Conservation (phyloP, 2,329 filamentous ascomycete species). For the Monosporascus ibericus region DNA sequence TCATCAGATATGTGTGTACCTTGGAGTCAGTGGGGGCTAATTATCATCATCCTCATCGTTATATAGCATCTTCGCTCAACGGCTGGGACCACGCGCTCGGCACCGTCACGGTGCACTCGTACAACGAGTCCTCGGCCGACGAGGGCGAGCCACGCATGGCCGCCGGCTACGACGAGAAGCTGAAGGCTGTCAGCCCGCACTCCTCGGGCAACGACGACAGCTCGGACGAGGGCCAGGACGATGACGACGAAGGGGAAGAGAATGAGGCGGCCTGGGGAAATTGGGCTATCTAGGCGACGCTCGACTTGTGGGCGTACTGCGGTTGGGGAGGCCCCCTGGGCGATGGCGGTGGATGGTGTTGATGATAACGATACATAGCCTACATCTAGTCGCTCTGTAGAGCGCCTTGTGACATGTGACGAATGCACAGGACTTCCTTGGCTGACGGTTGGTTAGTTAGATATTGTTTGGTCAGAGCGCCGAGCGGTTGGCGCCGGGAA, state of each 20-base stretch:
- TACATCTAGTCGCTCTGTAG: too few species aligned
- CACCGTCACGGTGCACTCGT: conserved; percentile 73
- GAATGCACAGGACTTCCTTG: too few species aligned
- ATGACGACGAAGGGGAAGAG: conserved; percentile 4
- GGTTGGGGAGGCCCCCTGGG: not conserved
- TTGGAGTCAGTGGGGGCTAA: too few species aligned
- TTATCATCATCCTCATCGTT: conserved; percentile 4
- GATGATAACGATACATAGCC: not conserved
- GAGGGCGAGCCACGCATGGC: conserved; percentile 57
- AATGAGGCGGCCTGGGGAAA: not conserved
- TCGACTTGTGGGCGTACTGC: not conserved
- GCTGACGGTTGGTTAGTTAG: too few species aligned
- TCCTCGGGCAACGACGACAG: not conserved
- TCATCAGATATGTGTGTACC: too few species aligned
- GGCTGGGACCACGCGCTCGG: conserved; percentile 67
- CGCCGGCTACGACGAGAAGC: conserved; percentile 52
- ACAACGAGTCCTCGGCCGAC: conserved; percentile 62
- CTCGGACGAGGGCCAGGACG: conserved; percentile 5
- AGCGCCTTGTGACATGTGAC: too few species aligned
- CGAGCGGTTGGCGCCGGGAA: too few species aligned
- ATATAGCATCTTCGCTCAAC: conserved; percentile 72
- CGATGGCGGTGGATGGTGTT: not conserved
- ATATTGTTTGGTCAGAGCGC: too few species aligned
- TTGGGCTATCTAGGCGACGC: not conserved
- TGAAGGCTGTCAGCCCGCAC: conserved; percentile 34